These are phyloP conservation scores for Exophiala aquamarina DNA, from an alignment of 2,329 filamentous ascomycete genomes.

Conservation along the genomic window DNA sequence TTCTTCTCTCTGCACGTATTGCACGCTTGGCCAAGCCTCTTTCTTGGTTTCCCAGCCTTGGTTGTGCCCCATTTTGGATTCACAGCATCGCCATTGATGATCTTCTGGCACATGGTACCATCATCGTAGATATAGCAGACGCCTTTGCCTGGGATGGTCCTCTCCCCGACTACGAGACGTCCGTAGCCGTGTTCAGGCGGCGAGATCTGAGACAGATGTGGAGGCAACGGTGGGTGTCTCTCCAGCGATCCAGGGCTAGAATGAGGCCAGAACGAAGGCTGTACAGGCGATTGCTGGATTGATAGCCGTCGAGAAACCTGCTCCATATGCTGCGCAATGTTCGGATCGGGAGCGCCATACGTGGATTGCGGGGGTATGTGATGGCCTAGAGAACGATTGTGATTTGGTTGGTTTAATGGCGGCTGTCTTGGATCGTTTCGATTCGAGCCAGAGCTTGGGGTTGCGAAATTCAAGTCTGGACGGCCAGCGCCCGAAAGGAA, in stretches of 20 bases:
- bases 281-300: slow-evolving; percentile 4
- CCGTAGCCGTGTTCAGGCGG: slow-evolving; percentile 6
- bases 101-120: slow-evolving; percentile 75
- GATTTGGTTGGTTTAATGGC: slow-evolving; percentile 10
- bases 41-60: slow-evolving; percentile 89
- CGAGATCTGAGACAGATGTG: slow-evolving; percentile 28
- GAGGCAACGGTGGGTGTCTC: slow-evolving; percentile 1
- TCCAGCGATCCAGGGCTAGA: slow-evolving; percentile 1
- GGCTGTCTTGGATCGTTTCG: slow-evolving; percentile 4
- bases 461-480: slow-evolving; percentile 11
- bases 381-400: slow-evolving; percentile 12
- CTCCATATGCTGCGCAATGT: slow-evolving; percentile 3
- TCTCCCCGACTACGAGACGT: slow-evolving; percentile 39
- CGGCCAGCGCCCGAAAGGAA: slow-evolving; percentile 20
- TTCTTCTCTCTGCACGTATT: slow-evolving; percentile 94
- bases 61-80: slow-evolving; percentile 93
- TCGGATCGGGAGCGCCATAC: slow-evolving; percentile 5
- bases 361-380: slow-evolving; percentile 4
- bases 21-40: slow-evolving; percentile 88
- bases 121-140: slow-evolving; percentile 85
- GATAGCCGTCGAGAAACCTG: neutral
- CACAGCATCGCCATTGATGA: slow-evolving; percentile 81
- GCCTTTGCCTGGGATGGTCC: slow-evolving; percentile 68
- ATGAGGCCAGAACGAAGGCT: slow-evolving; percentile 9
- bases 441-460: slow-evolving; percentile 2